These are phyloP conservation scores for Scedosporium minutisporum DNA, from an alignment of 2,329 filamentous ascomycete genomes.

Conservation along the genomic window DNA sequence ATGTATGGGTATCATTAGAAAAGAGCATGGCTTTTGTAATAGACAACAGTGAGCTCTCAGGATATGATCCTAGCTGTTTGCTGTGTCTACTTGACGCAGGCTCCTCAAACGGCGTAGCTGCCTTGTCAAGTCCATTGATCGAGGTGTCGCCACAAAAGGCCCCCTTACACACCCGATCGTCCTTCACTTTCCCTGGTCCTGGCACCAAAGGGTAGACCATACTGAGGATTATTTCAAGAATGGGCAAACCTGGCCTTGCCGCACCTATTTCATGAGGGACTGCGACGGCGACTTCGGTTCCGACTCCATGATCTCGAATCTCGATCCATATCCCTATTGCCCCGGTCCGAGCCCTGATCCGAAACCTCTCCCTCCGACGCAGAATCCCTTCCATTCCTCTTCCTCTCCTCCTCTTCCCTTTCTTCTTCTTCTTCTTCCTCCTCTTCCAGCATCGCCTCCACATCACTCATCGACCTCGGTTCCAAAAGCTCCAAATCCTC, in stretches of 20 bases:
- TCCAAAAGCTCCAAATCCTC: constrained; percentile 87
- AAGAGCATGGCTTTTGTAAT: background rate
- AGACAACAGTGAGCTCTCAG: background rate
- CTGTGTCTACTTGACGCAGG: background rate
- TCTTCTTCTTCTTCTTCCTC: constrained; percentile 21
- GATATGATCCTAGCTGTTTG: background rate
- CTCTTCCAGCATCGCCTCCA: constrained; percentile 60
- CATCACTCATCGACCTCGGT: constrained; percentile 69
- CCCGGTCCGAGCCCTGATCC: constrained; percentile 15
- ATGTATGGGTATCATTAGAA: constrained; percentile 5
- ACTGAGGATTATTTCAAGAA: too few relatives aligned
- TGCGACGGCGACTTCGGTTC: constrained; percentile 12
- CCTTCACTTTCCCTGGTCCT: too few relatives aligned
- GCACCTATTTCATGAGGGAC: background rate
- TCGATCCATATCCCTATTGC: constrained; percentile 29
- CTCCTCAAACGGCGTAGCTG: background rate
- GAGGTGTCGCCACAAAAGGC: too few relatives aligned
- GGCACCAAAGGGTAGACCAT: too few relatives aligned
- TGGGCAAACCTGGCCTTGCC: too few relatives aligned
- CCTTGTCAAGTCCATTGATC: too few relatives aligned
- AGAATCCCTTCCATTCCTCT: constrained; percentile 9
- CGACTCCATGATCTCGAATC: constrained; percentile 14
- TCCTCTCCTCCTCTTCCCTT: constrained; percentile 13
- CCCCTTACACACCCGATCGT: too few relatives aligned
- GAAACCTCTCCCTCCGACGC: constrained; percentile 29